Evolutionary conservation across 495 filamentous ascomycete species (phyloP).

Genomic region (Podospora australis): DNA sequence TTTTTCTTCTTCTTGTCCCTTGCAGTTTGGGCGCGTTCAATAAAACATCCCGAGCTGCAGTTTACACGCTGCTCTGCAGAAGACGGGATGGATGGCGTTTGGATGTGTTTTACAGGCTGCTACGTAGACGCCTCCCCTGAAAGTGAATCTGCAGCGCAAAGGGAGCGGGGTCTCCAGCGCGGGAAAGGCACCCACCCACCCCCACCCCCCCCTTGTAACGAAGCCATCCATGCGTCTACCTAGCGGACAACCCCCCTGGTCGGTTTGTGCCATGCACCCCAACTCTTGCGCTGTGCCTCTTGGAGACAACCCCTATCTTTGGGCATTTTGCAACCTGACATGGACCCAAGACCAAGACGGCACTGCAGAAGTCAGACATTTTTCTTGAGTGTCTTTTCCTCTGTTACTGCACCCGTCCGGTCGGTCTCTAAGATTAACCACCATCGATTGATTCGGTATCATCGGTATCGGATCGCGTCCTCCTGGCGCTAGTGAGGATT

Average conservation of each 20-base stretch:
- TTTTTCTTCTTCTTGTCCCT: conserved; percentile 16
- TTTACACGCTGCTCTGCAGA: too few relatives aligned
- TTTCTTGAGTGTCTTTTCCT: too few relatives aligned
- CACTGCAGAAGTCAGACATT: conserved; percentile 14
- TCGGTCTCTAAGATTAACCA: too few relatives aligned
- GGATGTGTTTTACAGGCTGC: conserved; percentile 13
- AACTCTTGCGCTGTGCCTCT: conserved; percentile 20
- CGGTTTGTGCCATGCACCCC: conserved; percentile 16
- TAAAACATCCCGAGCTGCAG: too few relatives aligned
- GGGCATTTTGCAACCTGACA: conserved; percentile 28
- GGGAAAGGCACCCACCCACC: background rate
- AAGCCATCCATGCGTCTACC: conserved; percentile 1
- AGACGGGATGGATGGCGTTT: too few relatives aligned
- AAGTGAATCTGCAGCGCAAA: conserved; percentile 2
- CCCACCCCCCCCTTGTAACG: background rate
- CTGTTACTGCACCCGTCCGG: too few relatives aligned
- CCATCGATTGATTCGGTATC: too few relatives aligned
- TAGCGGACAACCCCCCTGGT: conserved; percentile 3
- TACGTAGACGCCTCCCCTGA: conserved; percentile 11
- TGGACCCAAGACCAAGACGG: conserved; percentile 20
- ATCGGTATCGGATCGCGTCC: too few relatives aligned
- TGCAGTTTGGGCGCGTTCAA: too few relatives aligned
- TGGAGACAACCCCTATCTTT: conserved; percentile 28
- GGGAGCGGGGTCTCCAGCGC: too few relatives aligned
- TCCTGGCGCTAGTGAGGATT: too few relatives aligned